Percentiles rank a stretch among this genome's conserved stretches.
Conservation (phyloP, 805 yeast genomes). For the Candida namnaoensis region DNA sequence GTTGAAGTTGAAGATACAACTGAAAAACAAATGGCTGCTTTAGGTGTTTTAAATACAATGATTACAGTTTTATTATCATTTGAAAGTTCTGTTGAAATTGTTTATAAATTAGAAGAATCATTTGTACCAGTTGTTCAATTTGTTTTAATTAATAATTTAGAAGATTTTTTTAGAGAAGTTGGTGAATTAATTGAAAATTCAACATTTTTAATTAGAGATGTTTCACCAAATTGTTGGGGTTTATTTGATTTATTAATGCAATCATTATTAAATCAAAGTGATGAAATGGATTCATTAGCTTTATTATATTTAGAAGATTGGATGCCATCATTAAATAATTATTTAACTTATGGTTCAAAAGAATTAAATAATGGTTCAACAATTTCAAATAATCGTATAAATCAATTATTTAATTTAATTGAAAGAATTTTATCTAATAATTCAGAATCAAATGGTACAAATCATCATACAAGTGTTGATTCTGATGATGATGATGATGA, state of each 20-base stretch:
- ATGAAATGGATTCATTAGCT: conserved; percentile 38
- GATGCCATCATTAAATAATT: conserved; percentile 66
- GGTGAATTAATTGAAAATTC: conserved; percentile 70
- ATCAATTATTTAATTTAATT: conserved; percentile 42
- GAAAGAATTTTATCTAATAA: conserved; percentile 22
- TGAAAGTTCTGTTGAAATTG: conserved; percentile 68
- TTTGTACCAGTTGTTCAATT: conserved; percentile 62
- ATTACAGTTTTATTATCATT: conserved; percentile 74
- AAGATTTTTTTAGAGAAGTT: conserved; percentile 68
- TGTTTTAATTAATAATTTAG: conserved; percentile 56
- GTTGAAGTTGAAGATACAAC: conserved; percentile 30
- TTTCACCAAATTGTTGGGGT: conserved; percentile 72
- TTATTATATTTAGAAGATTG: conserved; percentile 69
- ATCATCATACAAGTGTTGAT: conserved; percentile 2
- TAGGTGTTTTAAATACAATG: conserved; percentile 75
- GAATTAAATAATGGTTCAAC: conserved; percentile 14
- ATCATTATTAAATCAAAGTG: conserved; percentile 19
- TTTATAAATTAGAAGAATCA: conserved; percentile 54
- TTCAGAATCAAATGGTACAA: not conserved
- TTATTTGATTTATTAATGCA: conserved; percentile 44
- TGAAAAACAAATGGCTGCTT: conserved; percentile 76
- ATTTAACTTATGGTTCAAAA: conserved; percentile 45
- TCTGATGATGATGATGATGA: conserved; percentile 24
- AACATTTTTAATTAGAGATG: conserved; percentile 47
- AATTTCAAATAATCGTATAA: conserved; percentile 9